A percentile compares a stretch with the other conserved stretches of the same genome.
phyloP scores from a whole-genome alignment of 768 basidiomycete species.

The Auricularia cornea region DNA sequence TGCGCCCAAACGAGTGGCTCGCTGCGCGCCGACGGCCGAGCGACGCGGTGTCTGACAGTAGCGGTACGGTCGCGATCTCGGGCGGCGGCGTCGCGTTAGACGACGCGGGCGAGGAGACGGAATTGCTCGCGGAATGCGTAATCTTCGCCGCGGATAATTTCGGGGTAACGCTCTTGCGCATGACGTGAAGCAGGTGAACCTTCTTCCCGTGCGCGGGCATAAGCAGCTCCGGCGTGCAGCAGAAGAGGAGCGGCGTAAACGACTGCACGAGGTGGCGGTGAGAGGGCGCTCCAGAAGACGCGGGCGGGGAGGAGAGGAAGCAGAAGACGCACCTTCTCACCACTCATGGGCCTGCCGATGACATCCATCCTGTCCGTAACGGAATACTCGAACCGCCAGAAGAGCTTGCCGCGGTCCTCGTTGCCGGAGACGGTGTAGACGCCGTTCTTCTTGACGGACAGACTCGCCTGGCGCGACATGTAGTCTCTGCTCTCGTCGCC shows the following conservation, averaged over 20 bases:
- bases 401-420: constrained; percentile 45
- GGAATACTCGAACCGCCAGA: constrained; percentile 75
- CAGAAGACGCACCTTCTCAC: constrained; percentile 52
- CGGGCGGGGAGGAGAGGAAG: not conserved
- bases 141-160: constrained; percentile 55
- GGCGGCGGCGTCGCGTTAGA: not conserved
- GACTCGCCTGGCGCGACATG: constrained; percentile 64
- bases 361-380: constrained; percentile 51
- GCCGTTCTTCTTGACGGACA: constrained; percentile 61
- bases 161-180: constrained; percentile 60
- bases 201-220: constrained; percentile 57
- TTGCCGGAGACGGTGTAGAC: constrained; percentile 66
- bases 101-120: not conserved
- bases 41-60: not conserved
- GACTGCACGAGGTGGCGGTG: constrained; percentile 16
- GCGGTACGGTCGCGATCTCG: not conserved
- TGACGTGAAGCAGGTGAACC: constrained; percentile 57
- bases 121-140: not conserved
- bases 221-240: constrained; percentile 62
- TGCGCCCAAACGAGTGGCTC: not conserved
- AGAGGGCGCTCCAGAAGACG: not conserved
- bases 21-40: not conserved
- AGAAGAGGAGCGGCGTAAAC: constrained; percentile 64
- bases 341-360: constrained; percentile 40
- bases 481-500: constrained; percentile 65